Percentiles rank a stretch among this genome's conserved stretches.
phyloP scores from a whole-genome alignment of 306 rosid species.

The Quercus aquifolioides region DNA sequence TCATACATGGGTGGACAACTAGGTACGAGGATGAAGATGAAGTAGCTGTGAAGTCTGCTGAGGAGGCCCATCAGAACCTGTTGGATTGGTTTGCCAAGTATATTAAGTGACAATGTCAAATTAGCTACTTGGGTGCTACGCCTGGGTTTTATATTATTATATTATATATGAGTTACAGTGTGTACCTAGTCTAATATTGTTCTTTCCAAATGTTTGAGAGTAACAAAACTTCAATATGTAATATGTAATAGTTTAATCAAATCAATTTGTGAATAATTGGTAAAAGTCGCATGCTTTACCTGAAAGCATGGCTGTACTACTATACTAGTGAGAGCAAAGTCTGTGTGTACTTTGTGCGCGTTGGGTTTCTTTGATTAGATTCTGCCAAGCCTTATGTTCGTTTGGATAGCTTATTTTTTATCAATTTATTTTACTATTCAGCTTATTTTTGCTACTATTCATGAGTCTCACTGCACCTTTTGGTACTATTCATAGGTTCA shows the following conservation, averaged over 20 bases:
- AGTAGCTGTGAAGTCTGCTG: slow-evolving; percentile 25
- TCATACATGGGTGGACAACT: slow-evolving; percentile 31
- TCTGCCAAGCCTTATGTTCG: no score
- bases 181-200: background rate
- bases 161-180: background rate
- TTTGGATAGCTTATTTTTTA: no score
- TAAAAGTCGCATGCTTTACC: background rate
- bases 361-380: no score
- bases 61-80: slow-evolving; percentile 34
- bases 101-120: slow-evolving; percentile 8
- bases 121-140: background rate
- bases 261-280: background rate
- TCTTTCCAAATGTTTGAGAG: background rate
- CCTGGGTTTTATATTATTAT: background rate
- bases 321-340: no score
- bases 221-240: background rate
- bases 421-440: no score
- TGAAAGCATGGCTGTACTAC: background rate
- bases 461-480: no score
- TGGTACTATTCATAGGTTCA: no score
- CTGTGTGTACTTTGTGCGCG: no score
- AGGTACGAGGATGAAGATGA: slow-evolving; percentile 23
- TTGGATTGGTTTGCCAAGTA: slow-evolving; percentile 26
- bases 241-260: background rate
- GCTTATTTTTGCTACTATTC: no score